Percentiles rank a stretch among this genome's conserved stretches.
These are phyloP conservation scores for Colletotrichum zoysiae DNA, from an alignment of 2,329 filamentous ascomycete species.

Conservation along the genomic window DNA sequence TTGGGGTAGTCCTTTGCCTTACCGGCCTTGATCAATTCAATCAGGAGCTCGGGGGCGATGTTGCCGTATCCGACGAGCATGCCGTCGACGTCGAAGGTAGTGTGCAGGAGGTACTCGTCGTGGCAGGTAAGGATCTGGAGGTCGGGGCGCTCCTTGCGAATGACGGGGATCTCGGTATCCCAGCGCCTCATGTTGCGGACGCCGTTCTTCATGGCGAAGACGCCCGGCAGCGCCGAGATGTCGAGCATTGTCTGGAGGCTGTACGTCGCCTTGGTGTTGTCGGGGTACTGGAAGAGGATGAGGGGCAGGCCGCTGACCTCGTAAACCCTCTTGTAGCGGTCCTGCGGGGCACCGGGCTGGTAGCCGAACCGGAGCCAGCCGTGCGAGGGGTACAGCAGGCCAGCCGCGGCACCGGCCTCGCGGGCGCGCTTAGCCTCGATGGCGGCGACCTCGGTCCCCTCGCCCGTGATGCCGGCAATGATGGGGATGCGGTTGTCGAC, in stretches of 20 bases:
- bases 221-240: constrained; percentile 63
- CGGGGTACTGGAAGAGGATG: constrained; percentile 67
- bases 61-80: constrained; percentile 68
- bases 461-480: constrained; percentile 65
- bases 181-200: constrained; percentile 69
- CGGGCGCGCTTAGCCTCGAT: constrained; percentile 64
- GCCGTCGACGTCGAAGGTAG: constrained; percentile 64
- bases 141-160: constrained; percentile 61
- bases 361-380: constrained; percentile 69
- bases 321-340: constrained; percentile 63
- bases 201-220: constrained; percentile 69
- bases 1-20: constrained; percentile 62
- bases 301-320: constrained; percentile 63
- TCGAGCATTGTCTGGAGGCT: constrained; percentile 65
- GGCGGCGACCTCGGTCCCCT: constrained; percentile 65
- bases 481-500: constrained; percentile 63
- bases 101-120: constrained; percentile 66
- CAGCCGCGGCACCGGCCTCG: constrained; percentile 63
- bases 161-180: constrained; percentile 67
- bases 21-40: constrained; percentile 64
- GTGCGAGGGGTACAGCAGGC: constrained; percentile 65
- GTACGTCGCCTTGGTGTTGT: constrained; percentile 66
- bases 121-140: constrained; percentile 65
- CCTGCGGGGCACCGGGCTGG: constrained; percentile 64
- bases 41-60: constrained; percentile 62